Conservation (phyloP, 345 rosid species). For the Carallia pectinifolia region DNA sequence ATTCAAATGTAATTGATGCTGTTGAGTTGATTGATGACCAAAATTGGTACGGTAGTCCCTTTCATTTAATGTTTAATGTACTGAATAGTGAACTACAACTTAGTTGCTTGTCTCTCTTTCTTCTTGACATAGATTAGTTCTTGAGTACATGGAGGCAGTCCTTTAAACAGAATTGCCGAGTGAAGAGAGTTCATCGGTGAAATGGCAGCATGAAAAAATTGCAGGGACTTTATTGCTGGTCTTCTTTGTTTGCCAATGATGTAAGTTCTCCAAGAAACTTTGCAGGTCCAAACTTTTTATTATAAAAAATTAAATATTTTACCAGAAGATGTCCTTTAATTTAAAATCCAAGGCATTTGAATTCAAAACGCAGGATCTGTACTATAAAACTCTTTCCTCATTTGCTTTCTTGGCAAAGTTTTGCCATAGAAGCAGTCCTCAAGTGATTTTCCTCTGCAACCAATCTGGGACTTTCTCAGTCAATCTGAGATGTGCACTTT, state of each 20-base stretch:
- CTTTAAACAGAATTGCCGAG: not conserved
- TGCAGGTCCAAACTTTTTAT: too few species aligned
- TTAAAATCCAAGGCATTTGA: too few species aligned
- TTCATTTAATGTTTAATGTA: not conserved
- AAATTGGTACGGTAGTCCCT: slow-evolving; percentile 10
- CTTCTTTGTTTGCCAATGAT: not conserved
- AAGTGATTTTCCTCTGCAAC: too few species aligned
- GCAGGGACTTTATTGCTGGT: not conserved
- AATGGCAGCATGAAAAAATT: not conserved
- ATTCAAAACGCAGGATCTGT: too few species aligned
- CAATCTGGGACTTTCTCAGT: too few species aligned
- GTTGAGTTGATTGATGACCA: slow-evolving; percentile 18
- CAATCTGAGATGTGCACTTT: too few species aligned
- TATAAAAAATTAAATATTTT: too few species aligned
- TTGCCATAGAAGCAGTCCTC: too few species aligned
- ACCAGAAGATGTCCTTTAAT: too few species aligned
- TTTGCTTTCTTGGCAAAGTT: too few species aligned
- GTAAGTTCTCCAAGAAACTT: not conserved
- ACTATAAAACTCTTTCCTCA: too few species aligned
- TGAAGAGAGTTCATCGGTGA: not conserved
- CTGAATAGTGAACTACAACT: not conserved
- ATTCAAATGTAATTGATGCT: slow-evolving; percentile 9
- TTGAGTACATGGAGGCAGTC: not conserved
- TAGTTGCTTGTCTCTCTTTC: not conserved
- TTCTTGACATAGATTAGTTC: not conserved